Conservation (phyloP, 768 basidiomycete genomes). For the Cubamyces sp. region DNA sequence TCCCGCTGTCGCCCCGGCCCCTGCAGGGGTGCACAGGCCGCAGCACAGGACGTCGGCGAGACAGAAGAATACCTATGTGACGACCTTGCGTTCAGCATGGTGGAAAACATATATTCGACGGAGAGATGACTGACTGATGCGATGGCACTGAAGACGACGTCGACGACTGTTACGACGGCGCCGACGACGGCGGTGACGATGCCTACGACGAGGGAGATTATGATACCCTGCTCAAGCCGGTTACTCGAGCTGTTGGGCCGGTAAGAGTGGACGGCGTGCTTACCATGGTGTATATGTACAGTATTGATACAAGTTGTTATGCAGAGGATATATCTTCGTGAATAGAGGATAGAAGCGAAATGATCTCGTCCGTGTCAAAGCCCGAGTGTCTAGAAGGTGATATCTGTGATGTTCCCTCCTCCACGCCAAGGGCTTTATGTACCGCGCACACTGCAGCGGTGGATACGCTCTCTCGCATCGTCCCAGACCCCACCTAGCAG, state of each 20-base stretch:
- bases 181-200: conserved; percentile 13
- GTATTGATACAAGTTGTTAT: no score
- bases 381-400: no score
- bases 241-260: not conserved
- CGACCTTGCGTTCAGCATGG: not conserved
- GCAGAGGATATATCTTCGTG: no score
- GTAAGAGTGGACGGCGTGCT: no score
- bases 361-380: no score
- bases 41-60: conserved; percentile 19
- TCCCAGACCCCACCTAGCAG: no score
- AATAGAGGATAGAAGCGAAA: no score
- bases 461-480: no score
- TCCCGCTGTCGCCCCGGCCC: conserved; percentile 1
- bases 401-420: no score
- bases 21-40: conserved; percentile 8
- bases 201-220: conserved; percentile 19
- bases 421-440: no score
- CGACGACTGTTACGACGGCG: conserved; percentile 12
- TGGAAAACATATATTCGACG: not conserved
- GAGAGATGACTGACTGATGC: conserved; percentile 6
- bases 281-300: no score
- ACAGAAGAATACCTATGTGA: conserved; percentile 9
- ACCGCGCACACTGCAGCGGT: no score
- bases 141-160: conserved; percentile 15
- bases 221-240: conserved; percentile 7